Evolutionary conservation across 208 protist genomes (phyloP), one percentile per base, ranked within the genome.

Genomic region (Vickermania spadyakhi): DNA sequence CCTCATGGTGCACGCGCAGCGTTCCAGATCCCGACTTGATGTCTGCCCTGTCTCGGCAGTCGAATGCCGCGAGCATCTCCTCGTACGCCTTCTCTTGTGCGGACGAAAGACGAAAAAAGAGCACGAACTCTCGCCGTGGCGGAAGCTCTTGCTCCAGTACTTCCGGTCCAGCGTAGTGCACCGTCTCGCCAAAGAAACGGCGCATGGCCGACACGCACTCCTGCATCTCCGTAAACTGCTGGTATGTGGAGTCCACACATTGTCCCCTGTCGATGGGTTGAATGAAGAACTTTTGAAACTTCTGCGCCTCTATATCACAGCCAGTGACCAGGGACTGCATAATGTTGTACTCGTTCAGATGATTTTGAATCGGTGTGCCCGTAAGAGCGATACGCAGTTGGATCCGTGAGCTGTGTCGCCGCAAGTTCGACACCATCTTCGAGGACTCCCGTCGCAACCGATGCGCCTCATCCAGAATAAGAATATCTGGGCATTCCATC

Each of bases 321-420:
- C 80, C 82, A 0, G 73, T 90, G 0, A 94, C 77, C 5, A 84
- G 73, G 14, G 89, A 79, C 59, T 88, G 69, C 89, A 97, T 96
- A 4, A 87, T 78, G 52, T 82, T 93, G 61, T 97, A 97, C 66
- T 94, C 84, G 36, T 81, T 75, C 7, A 97, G 62, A 62, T 96
- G 80, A 52, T 96, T 96, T 64, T 96, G 89, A 27, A 95, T 67
- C 23, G 89, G 89, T 7, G 89, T 96, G 21, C 91, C 91, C 2
- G 91, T 97, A 3, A 97, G 76, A 0, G 87, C 84, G 7, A 97
- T 31, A 11, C 91, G 84, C 49, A 94, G 68, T 62, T 84, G 87
- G 31, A 87, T 68, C 28, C 62, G 41, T 26, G 65, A 68, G 18
- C 87, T 52, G 64, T 88, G 74, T 45, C 73, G 49, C 28, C 58